Evolutionary conservation across 2,329 filamentous ascomycete species (phyloP), one percentile per base, ranked within the genome.

Genomic region (Cladosporium sp.): DNA sequence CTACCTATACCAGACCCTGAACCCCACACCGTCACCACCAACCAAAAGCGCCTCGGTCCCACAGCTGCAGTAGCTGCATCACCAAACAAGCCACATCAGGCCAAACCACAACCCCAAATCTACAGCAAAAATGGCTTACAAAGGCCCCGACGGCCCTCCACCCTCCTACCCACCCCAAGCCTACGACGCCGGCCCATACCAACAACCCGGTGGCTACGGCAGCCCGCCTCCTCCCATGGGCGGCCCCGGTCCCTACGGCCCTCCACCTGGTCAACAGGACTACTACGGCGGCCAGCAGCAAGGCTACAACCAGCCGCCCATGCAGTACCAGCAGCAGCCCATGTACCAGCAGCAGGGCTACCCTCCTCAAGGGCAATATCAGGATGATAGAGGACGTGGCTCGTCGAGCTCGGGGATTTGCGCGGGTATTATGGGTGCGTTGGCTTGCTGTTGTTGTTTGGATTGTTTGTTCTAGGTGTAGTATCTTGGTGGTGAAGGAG

Each of bases 361-460:
- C 52, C 76, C 77, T 56, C 72, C 73, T 21, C 72, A 76, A 58
- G 73, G 77, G 44, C 75, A 74, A 49, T 63, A 63, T 23, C 50
- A 63, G n/a, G 61, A 63, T 33, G 61, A 63, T 31, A 7, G 61
- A 16, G 50, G 61, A 11, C 72, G 72, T 2, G 69, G 72, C 14
- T 61, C 66, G 46, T 62, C 67, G n/a, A 71, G 69, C 6, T 70
- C 63, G 11, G 81, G 81, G 2, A 77, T 82, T 26, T 83, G 81
- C 65, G 80, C 81, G 1, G 81, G 81, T 72, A 74, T 83, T 18
- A 71, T 82, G 69, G 81, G 79, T 56, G 81, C 79, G 21, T 62
- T 82, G 65, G 81, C 81, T n/a, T 82, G 80, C 68, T 83, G 81
- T 71, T 83, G 81, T 71, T 83, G 81, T 73, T 77, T 83, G 75